Evolutionary conservation across 805 yeast genomes (phyloP), one percentile per base, ranked within the genome.

Genomic region (Zygotorulaspora sp.): DNA sequence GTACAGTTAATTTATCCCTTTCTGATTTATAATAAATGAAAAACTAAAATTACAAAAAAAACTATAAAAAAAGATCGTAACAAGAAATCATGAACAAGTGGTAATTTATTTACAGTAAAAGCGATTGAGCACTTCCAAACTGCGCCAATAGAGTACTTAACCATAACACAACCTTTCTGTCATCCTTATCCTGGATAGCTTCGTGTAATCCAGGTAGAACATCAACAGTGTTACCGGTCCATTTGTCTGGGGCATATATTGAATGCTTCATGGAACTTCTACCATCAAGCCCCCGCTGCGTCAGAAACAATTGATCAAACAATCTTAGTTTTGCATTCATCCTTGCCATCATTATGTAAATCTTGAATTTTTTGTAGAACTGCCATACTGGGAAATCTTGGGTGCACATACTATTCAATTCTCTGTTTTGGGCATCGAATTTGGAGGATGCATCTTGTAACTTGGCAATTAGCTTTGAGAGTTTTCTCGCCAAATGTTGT

Each of bases 331-430:
- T 75, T 36, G 66, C 63, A 47, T 80, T 80, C 5, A 75, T 62
- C 19, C 74, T 56, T 40, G 80, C 74, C 40, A 81, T 66, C 38
- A 72, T 71, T 11, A 81, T 71, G 35, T 78, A 80, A 4, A 78
- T 66, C 35, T 65, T 70, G 24, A 84, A 53, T 58, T 86, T 86
- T 46, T 68, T 72, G 47, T 68, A 71, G 36, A 72, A 63, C 45
- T 72, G 67, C 65, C 80, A 86, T 88, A 95, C 83, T 1, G 96
- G 88, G 50, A 74, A 82, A 49, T 86, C 97, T 29, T 70, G 63
- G 1, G 69, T 60, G 38, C 79, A 74, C 22, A 72, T 68, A 2
- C 63, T 60, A 45, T 76, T 78, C 18, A 85, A 65, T 2, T 66
- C 55, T 3, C 52, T 50, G 13, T 72, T 69, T 43, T 69, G 68